Evolutionary conservation across 2,329 filamentous ascomycete genomes (phyloP).

Genomic region (Botrytis fragariae): DNA sequence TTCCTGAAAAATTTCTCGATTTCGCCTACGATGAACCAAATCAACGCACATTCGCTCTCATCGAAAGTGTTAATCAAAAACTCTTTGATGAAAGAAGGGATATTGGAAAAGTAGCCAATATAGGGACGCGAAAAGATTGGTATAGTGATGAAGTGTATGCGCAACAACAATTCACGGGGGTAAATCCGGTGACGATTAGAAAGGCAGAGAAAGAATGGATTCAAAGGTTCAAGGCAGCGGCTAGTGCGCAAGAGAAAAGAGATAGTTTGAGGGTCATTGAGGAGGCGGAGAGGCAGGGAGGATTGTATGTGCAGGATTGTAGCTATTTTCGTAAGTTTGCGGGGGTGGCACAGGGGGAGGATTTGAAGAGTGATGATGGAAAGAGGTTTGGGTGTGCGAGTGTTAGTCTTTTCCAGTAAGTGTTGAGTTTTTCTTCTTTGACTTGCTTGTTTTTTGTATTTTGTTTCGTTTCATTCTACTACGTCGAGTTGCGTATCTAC

Average conservation of each 20-base stretch:
- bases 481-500: background rate
- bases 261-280: constrained; percentile 22
- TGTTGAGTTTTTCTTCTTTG: constrained; percentile 24
- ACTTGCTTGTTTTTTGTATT: background rate
- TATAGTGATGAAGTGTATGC: constrained; percentile 41
- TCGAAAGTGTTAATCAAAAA: constrained; percentile 7
- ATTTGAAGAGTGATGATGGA: constrained; percentile 23
- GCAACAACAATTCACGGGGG: constrained; percentile 43
- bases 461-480: background rate
- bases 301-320: constrained; percentile 33
- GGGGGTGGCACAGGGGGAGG: background rate
- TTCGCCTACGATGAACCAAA: constrained; percentile 16
- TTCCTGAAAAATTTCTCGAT: constrained; percentile 10
- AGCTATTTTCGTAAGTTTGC: constrained; percentile 33
- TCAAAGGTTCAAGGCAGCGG: constrained; percentile 23
- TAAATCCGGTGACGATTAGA: constrained; percentile 35
- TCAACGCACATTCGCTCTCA: constrained; percentile 1
- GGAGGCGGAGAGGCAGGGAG: background rate
- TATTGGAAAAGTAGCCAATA: constrained; percentile 12
- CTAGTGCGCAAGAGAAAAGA: background rate
- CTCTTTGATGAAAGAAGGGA: constrained; percentile 12
- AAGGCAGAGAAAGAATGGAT: constrained; percentile 27
- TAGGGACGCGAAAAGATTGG: constrained; percentile 30
- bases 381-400: constrained; percentile 39
- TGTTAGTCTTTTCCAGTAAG: constrained; percentile 46